Conservation (phyloP, 139 green algal genomes). For the Picochlorum sp. region DNA sequence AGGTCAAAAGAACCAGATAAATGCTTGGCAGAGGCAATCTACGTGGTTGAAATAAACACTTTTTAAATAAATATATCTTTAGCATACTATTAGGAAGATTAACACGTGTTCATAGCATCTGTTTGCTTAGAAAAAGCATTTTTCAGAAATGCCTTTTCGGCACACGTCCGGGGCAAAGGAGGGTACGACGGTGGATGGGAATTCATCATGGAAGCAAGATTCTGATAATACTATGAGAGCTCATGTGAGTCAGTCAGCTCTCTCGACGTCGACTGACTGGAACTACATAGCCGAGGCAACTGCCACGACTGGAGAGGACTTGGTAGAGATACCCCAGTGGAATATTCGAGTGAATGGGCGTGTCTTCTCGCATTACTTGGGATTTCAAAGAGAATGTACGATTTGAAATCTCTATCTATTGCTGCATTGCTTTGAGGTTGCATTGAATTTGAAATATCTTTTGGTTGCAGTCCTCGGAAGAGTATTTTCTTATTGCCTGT, state of each 20-base stretch:
- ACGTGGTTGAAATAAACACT: no score
- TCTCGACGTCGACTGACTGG: neutral
- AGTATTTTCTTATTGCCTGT: slow-evolving; percentile 15
- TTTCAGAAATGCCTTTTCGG: no score
- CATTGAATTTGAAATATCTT: neutral
- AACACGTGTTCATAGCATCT: no score
- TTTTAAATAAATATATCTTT: no score
- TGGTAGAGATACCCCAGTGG: neutral
- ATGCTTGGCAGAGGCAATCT: no score
- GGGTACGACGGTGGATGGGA: neutral
- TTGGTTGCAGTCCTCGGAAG: neutral
- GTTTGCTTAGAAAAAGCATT: no score
- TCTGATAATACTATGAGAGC: neutral
- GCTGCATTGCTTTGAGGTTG: no score
- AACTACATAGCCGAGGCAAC: neutral
- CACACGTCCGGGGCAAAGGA: neutral
- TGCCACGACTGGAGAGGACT: neutral
- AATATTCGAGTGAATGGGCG: neutral
- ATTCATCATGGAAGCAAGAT: neutral
- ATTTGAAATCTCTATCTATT: neutral
- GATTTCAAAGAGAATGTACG: neutral
- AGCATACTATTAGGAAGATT: no score
- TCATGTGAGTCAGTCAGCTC: neutral
- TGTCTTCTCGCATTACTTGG: neutral
- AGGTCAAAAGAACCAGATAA: no score